phyloP scores from a whole-genome alignment of 2,329 filamentous ascomycete species.

The Scedosporium dehoogii region DNA sequence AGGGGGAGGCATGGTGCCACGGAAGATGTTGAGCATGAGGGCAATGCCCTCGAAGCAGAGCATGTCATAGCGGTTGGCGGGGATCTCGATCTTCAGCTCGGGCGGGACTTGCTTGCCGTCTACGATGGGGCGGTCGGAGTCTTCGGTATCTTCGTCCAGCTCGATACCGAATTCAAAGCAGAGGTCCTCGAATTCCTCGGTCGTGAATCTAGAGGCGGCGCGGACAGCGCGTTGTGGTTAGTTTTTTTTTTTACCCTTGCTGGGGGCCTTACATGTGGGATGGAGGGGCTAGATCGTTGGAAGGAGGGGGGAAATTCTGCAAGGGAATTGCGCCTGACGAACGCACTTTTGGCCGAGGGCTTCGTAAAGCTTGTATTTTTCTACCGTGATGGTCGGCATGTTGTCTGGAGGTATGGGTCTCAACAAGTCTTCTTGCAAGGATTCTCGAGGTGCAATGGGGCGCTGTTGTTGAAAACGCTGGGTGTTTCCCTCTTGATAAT shows the following conservation, averaged over 20 bases:
- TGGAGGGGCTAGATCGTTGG: constrained; percentile 14
- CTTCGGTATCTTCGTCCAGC: constrained; percentile 87
- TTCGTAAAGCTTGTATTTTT: constrained; percentile 93
- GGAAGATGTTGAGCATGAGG: constrained; percentile 92
- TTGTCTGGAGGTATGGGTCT: neutral
- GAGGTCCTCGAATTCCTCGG: constrained; percentile 89
- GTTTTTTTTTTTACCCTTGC: neutral
- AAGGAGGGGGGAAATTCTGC: constrained; percentile 6
- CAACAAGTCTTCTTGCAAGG: neutral
- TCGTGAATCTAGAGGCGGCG: constrained; percentile 57
- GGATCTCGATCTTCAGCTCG: constrained; percentile 96
- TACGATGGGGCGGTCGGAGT: constrained; percentile 56
- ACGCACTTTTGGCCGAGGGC: constrained; percentile 75
- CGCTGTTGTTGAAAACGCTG: neutral
- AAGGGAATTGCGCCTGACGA: constrained; percentile 10
- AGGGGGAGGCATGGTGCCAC: constrained; percentile 63
- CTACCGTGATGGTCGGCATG: constrained; percentile 95
- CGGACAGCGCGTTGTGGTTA: constrained; percentile 6
- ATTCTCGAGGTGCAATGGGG: neutral
- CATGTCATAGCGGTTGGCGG: constrained; percentile 90
- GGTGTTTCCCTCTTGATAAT: neutral
- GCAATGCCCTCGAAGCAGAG: constrained; percentile 96
- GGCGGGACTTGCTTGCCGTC: constrained; percentile 77
- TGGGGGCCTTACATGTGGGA: constrained; percentile 6
- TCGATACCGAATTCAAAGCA: constrained; percentile 99